phyloP scores from a whole-genome alignment of 2,329 filamentous ascomycete genomes.

The Zymoseptoria passerinii region DNA sequence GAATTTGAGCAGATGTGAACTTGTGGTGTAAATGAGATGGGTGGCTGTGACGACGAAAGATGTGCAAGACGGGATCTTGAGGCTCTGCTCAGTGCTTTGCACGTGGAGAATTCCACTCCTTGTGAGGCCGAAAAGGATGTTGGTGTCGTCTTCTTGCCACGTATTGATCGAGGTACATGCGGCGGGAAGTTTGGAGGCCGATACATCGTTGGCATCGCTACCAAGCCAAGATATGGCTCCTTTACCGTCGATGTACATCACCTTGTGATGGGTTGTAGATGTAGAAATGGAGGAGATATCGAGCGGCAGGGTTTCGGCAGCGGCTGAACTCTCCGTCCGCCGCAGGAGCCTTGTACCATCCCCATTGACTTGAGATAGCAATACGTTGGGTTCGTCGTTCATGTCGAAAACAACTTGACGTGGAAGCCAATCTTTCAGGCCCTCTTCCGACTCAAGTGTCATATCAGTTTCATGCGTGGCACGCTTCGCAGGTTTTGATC shows the following conservation, averaged over 20 bases:
- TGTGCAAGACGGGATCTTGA: conserved; percentile 78
- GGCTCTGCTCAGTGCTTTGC: conserved; percentile 48
- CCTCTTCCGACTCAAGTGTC: conserved; percentile 4
- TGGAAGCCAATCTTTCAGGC: not conserved
- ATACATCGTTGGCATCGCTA: conserved; percentile 15
- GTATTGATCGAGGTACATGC: conserved; percentile 24
- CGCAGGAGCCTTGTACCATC: conserved; percentile 5
- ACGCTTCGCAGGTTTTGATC: conserved; percentile 43
- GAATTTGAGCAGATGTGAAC: conserved; percentile 87
- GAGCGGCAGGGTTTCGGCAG: not conserved
- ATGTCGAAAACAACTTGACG: conserved; percentile 43
- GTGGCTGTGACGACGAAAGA: conserved; percentile 75
- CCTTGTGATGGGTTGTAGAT: conserved; percentile 13
- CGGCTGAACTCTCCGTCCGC: not conserved
- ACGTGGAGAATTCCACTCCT: conserved; percentile 58
- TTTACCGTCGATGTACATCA: conserved; percentile 13
- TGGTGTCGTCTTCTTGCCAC: conserved; percentile 30
- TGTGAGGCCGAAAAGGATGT: conserved; percentile 57
- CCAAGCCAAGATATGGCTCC: conserved; percentile 1
- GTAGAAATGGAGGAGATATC: not conserved
- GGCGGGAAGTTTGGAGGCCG: conserved; percentile 14
- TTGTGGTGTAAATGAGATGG: conserved; percentile 87
- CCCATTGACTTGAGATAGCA: conserved; percentile 17
- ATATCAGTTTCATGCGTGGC: conserved; percentile 20
- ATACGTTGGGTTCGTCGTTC: conserved; percentile 31